Evolutionary conservation across 1,284 basidiomycete genomes (phyloP).

Genomic region (Rhodotorula sp.): DNA sequence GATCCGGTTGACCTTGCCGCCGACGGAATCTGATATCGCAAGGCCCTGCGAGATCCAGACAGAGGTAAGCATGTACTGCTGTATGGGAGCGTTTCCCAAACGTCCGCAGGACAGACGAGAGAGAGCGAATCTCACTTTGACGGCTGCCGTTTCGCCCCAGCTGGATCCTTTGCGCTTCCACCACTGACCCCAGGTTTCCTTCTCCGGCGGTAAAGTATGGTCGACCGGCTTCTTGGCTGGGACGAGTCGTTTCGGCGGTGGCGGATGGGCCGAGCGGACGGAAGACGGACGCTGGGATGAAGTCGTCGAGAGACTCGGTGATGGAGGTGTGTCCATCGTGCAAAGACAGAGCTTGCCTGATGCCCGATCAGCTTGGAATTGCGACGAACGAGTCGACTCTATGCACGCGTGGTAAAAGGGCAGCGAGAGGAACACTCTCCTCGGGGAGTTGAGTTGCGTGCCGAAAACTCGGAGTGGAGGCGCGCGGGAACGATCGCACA

Average conservation of each 20-base stretch:
- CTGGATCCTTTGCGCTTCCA: slow-evolving; percentile 18
- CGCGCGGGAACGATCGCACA: too few species aligned
- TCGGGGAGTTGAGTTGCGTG: too few species aligned
- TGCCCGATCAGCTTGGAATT: too few species aligned
- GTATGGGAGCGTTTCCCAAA: too few species aligned
- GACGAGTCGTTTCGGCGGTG: slow-evolving; percentile 26
- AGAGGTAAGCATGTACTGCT: neutral
- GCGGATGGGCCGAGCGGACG: slow-evolving; percentile 15
- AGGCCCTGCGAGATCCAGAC: slow-evolving; percentile 9
- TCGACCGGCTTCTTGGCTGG: slow-evolving; percentile 7
- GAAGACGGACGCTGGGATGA: neutral
- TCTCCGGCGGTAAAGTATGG: slow-evolving; percentile 4
- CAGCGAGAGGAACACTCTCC: too few species aligned
- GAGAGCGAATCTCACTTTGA: slow-evolving; percentile 13
- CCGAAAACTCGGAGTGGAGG: too few species aligned
- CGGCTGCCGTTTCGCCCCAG: slow-evolving; percentile 21
- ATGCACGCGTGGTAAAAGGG: too few species aligned
- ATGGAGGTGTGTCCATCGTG: neutral
- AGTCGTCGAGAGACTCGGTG: neutral
- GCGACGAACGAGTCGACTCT: too few species aligned
- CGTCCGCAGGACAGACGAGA: neutral
- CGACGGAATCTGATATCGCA: slow-evolving; percentile 28
- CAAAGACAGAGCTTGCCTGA: neutral
- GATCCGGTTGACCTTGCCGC: slow-evolving; percentile 21
- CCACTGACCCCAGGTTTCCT: slow-evolving; percentile 29